Evolutionary conservation across 2,329 filamentous ascomycete species (phyloP), one percentile per base, ranked within the genome.

Genomic region (Pleomassaria siparia): DNA sequence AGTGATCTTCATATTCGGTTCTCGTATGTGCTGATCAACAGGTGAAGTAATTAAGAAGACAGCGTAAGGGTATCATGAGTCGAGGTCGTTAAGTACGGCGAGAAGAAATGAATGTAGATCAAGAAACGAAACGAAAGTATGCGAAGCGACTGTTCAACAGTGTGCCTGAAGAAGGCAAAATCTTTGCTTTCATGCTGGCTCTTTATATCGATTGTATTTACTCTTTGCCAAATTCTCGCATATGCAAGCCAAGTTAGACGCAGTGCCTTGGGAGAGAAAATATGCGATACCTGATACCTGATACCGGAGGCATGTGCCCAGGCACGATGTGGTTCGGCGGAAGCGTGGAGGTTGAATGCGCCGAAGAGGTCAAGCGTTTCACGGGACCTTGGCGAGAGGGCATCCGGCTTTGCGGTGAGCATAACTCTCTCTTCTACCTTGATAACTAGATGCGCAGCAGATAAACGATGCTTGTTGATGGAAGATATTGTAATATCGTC

Each of bases 111-210:
- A 41, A 46, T 37, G 47, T 47, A 46, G 43, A n/a, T n/a, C n/a
- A n/a, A n/a, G n/a, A n/a, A n/a, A 21, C 28, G 32, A n/a, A 40
- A 39, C 21, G 18, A 30, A 40, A 30, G 35, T 4, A 28, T 26
- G 8, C 44, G 56, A 55, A 53, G 51, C 49, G 43, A 59, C 59
- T 59, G 59, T 49, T 62, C 58, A 60, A 62, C 59, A 62, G 59
- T 46, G 29, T 26, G 37, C 50, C 37, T 40, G 24, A 10, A 40
- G 24, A 26, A 20, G 11, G 13, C n/a, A 28, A 29, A 26, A 26
- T 10, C n/a, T 15, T 40, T 8, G 9, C 37, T 26, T 24, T 11
- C 9, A 15, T 3, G 6, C 10, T 3, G 35, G 21, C 18, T 13
- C 18, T 37, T 40, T 40, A 40, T 40, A 40, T 28, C 37, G 18